These are phyloP conservation scores for Amylocarpus encephaloides DNA, from an alignment of 2,329 filamentous ascomycete species.

Conservation along the genomic window DNA sequence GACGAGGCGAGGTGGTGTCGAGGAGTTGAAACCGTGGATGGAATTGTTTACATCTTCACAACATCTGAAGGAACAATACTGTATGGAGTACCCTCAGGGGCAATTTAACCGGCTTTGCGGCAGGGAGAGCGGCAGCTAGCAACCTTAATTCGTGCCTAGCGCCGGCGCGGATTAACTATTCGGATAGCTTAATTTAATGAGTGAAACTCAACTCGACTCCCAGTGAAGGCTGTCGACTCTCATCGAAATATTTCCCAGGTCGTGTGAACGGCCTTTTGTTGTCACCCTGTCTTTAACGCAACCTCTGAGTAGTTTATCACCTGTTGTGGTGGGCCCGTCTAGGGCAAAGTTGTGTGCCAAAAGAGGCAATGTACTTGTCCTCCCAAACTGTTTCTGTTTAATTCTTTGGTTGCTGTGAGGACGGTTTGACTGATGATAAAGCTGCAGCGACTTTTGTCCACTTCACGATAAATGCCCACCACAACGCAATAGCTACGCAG, in stretches of 20 bases:
- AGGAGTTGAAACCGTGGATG: too few relatives aligned
- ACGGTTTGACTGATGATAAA: background rate
- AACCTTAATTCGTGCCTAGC: background rate
- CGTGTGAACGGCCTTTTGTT: background rate
- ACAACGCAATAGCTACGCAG: background rate
- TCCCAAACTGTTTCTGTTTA: background rate
- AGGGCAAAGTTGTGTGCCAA: background rate
- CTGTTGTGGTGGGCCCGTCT: constrained; percentile 1
- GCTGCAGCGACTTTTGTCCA: background rate
- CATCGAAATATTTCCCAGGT: background rate
- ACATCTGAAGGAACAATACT: too few relatives aligned
- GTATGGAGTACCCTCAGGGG: too few relatives aligned
- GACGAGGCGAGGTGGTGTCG: too few relatives aligned
- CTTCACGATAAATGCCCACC: background rate
- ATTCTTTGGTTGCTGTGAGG: background rate
- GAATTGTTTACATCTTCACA: too few relatives aligned
- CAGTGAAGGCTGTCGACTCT: background rate
- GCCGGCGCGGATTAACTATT: background rate
- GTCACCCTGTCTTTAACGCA: background rate
- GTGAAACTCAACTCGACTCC: background rate
- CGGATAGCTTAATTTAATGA: constrained; percentile 2
- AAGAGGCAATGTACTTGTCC: background rate
- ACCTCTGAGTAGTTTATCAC: background rate
- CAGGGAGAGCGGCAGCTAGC: too few relatives aligned
- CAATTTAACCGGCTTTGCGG: too few relatives aligned